Evolutionary conservation across 495 filamentous ascomycete species (phyloP).

Genomic region (Neurospora hispaniola): DNA sequence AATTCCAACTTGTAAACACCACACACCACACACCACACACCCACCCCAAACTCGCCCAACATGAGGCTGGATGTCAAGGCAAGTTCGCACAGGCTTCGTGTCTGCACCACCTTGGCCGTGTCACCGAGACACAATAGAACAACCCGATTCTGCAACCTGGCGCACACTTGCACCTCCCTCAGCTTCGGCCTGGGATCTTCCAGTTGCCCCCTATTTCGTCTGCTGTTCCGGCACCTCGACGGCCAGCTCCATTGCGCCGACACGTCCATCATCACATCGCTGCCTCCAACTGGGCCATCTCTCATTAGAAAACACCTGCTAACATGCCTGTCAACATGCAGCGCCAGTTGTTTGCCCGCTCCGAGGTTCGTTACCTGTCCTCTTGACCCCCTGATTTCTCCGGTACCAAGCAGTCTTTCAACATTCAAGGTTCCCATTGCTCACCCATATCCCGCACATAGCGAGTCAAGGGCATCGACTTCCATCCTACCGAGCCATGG

Average conservation of each 20-base stretch:
- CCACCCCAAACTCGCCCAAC: constrained; percentile 26
- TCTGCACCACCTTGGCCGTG: constrained; percentile 1
- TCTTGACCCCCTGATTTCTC: constrained; percentile 50
- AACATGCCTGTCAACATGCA: constrained; percentile 22
- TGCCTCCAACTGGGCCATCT: not conserved
- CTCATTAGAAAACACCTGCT: constrained; percentile 6
- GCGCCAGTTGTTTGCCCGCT: constrained; percentile 28
- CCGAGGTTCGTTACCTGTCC: constrained; percentile 50
- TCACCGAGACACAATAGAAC: constrained; percentile 10
- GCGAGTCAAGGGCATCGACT: constrained; percentile 96
- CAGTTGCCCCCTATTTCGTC: not conserved
- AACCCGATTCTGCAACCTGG: constrained; percentile 2
- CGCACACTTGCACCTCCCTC: constrained; percentile 2
- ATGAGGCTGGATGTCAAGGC: constrained; percentile 94
- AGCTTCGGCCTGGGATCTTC: constrained; percentile 8
- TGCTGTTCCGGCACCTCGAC: not conserved
- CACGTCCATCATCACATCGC: not conserved
- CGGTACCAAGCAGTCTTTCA: not conserved
- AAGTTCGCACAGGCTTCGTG: constrained; percentile 25
- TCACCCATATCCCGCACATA: constrained; percentile 40
- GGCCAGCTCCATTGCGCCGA: constrained; percentile 4
- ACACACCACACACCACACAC: not conserved
- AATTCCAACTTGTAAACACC: not conserved
- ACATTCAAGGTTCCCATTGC: not conserved
- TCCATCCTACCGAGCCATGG: constrained; percentile 94